phyloP scores from a whole-genome alignment of 2,329 filamentous ascomycete species.

The Penicillium sp. region DNA sequence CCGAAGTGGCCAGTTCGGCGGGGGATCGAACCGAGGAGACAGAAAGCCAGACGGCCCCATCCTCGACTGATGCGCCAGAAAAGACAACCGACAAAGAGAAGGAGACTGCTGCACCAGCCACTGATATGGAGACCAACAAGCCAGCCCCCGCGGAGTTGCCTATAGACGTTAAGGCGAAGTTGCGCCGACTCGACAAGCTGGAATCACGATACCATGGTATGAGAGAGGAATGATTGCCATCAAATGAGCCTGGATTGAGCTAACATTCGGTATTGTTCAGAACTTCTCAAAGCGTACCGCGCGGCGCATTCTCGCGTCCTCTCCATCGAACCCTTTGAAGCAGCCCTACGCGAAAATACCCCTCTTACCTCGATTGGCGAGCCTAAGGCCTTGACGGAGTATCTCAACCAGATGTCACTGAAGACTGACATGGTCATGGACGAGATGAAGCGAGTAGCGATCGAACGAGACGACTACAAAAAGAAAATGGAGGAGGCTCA shows the following conservation, averaged over 20 bases:
- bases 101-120: slow-evolving; percentile 14
- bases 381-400: slow-evolving; percentile 80
- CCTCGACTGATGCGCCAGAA: slow-evolving; percentile 12
- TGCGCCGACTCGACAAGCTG: slow-evolving; percentile 86
- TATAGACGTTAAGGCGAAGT: slow-evolving; percentile 70
- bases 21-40: slow-evolving; percentile 24
- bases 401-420: slow-evolving; percentile 79
- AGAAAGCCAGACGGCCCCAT: slow-evolving; percentile 25
- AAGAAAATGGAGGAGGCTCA: slow-evolving; percentile 72
- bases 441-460: slow-evolving; percentile 82
- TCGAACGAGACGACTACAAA: slow-evolving; percentile 77
- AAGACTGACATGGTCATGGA: slow-evolving; percentile 93
- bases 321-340: slow-evolving; percentile 90
- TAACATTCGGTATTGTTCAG: slow-evolving; percentile 46
- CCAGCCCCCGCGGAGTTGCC: slow-evolving; percentile 59
- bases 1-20: slow-evolving; percentile 18
- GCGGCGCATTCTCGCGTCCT: slow-evolving; percentile 84
- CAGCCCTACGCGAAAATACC: slow-evolving; percentile 85
- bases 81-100: slow-evolving; percentile 11
- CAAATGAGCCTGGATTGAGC: no score
- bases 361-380: slow-evolving; percentile 87
- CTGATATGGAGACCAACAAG: slow-evolving; percentile 20
- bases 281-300: slow-evolving; percentile 86
- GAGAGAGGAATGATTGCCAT: not conserved
- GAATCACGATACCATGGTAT: slow-evolving; percentile 83